A percentile compares a stretch with the other conserved stretches of the same genome.
Conservation (phyloP, 2,329 filamentous ascomycete species). For the Penicillium brevicompactum region DNA sequence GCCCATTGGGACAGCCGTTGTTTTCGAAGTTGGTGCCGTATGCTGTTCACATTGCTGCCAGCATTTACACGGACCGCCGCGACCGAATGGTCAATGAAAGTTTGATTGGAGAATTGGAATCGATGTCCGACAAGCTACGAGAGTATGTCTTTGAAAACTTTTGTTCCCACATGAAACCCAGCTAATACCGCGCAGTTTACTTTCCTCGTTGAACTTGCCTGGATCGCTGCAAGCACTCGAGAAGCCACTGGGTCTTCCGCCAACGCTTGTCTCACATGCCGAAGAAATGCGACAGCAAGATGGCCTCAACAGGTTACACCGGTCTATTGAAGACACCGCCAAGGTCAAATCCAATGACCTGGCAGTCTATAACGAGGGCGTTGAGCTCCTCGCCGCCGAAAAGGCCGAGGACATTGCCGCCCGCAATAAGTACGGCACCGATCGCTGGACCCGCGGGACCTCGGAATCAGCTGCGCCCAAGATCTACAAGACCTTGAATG, state of each 20-base stretch:
- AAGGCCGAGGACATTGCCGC: conserved; percentile 79
- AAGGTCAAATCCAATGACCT: conserved; percentile 82
- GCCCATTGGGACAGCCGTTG: conserved; percentile 78
- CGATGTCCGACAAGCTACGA: conserved; percentile 76
- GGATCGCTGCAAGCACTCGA: conserved; percentile 92
- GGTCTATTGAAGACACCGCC: conserved; percentile 83
- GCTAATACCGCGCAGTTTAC: conserved; percentile 45
- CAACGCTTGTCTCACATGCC: conserved; percentile 81
- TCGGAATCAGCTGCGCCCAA: conserved; percentile 71
- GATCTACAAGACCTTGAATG: conserved; percentile 71
- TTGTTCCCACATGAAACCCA: neutral
- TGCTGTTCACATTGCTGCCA: conserved; percentile 90
- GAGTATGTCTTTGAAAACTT: conserved; percentile 49
- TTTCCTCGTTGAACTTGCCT: conserved; percentile 83
- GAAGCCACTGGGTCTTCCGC: conserved; percentile 87
- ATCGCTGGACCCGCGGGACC: conserved; percentile 74
- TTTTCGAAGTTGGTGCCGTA: conserved; percentile 94
- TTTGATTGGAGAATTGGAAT: conserved; percentile 82
- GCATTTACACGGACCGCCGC: conserved; percentile 89
- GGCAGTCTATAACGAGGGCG: conserved; percentile 79
- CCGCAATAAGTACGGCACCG: conserved; percentile 78
- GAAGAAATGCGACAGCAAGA: conserved; percentile 93
- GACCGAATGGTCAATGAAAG: conserved; percentile 88
- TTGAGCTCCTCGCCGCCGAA: conserved; percentile 75
- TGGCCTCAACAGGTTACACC: conserved; percentile 73